phyloP scores from a whole-genome alignment of 2,329 filamentous ascomycete species.

The Cladophialophora exuberans region DNA sequence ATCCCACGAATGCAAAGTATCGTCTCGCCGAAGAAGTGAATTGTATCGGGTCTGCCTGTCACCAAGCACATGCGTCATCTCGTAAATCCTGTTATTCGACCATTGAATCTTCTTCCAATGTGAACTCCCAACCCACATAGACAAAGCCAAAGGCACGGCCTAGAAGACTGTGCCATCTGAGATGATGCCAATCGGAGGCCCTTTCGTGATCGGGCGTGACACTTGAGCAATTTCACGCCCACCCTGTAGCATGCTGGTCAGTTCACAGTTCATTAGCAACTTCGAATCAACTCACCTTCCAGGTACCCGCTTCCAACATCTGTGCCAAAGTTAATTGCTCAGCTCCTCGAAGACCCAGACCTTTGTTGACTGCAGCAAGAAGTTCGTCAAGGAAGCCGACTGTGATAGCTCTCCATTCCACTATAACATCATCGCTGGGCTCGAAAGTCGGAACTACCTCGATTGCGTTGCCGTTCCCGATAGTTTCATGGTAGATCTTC shows the following conservation, averaged over 20 bases:
- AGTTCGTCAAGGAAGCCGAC: slow-evolving; percentile 75
- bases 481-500: slow-evolving; percentile 69
- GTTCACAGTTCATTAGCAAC: slow-evolving; percentile 1
- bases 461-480: slow-evolving; percentile 71
- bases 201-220: slow-evolving; percentile 91
- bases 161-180: slow-evolving; percentile 97
- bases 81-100: slow-evolving; percentile 16
- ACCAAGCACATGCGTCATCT: slow-evolving; percentile 10
- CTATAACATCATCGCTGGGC: slow-evolving; percentile 75
- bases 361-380: slow-evolving; percentile 68
- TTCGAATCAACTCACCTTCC: slow-evolving; percentile 72
- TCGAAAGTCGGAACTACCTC: slow-evolving; percentile 76
- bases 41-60: not conserved
- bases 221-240: slow-evolving; percentile 96
- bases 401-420: slow-evolving; percentile 77
- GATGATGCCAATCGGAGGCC: slow-evolving; percentile 93
- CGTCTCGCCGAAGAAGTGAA: slow-evolving; percentile 3
- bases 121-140: not conserved
- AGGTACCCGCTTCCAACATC: slow-evolving; percentile 92
- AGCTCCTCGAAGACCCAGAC: slow-evolving; percentile 69
- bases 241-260: slow-evolving; percentile 60
- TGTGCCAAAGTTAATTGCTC: slow-evolving; percentile 79
- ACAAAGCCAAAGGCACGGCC: slow-evolving; percentile 20
- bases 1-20: not conserved
- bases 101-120: not conserved